phyloP scores from a whole-genome alignment of 2,329 filamentous ascomycete genomes.

The Hymenoscyphus salicellus region DNA sequence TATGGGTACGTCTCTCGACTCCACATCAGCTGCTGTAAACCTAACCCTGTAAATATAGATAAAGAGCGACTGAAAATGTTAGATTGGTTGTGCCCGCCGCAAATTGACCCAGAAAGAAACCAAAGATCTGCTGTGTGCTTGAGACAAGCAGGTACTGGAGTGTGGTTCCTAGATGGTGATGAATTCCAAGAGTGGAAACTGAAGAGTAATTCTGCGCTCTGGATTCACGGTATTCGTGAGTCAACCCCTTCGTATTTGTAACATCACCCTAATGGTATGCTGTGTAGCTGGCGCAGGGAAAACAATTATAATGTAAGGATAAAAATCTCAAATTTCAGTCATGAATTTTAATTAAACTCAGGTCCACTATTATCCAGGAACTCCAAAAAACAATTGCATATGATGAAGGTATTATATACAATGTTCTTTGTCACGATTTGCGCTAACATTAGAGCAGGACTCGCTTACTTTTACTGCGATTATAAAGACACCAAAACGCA shows the following conservation, averaged over 20 bases:
- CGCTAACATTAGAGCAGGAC: not conserved
- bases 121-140: not conserved
- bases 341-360: not conserved
- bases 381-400: not conserved
- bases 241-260: not conserved
- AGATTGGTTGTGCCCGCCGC: not conserved
- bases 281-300: not conserved
- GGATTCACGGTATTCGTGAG: not conserved
- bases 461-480: constrained; percentile 31
- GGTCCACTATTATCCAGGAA: not conserved
- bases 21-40: no score
- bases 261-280: no score
- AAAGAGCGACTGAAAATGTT: not conserved
- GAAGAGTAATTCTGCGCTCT: not conserved
- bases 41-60: not conserved
- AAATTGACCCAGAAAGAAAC: not conserved
- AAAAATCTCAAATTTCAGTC: no score
- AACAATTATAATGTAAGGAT: not conserved
- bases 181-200: not conserved
- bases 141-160: not conserved
- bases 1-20: not conserved
- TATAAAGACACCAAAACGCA: constrained; percentile 27
- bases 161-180: not conserved
- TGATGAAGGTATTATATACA: not conserved
- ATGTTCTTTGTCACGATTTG: not conserved